Percentiles rank a stretch among this genome's conserved stretches.
Evolutionary conservation across 208 protist genomes (phyloP).

Genomic region (Acanthamoeba pearcei): DNA sequence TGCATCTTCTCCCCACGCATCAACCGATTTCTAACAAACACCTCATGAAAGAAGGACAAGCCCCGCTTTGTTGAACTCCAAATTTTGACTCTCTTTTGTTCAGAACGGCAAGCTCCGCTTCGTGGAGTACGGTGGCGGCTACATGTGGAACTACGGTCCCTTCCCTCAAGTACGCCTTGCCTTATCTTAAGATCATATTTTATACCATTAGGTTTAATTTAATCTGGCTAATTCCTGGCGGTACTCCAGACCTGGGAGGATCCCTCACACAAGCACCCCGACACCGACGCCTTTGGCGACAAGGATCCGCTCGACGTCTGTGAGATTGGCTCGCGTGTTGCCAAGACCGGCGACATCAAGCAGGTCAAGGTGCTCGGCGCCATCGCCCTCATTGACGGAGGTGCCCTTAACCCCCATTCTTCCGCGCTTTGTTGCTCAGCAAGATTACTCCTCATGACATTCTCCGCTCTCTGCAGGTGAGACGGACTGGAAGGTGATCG

Average conservation of each 20-base stretch:
- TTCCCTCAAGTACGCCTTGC: constrained; percentile 80
- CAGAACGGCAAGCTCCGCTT: constrained; percentile 86
- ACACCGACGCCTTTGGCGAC: constrained; percentile 86
- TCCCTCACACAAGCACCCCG: constrained; percentile 78
- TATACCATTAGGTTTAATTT: neutral
- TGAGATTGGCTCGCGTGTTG: constrained; percentile 83
- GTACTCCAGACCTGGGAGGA: constrained; percentile 87
- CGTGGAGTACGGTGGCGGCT: constrained; percentile 87
- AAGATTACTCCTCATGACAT: neutral
- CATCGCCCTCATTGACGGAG: constrained; percentile 89
- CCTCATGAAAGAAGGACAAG: too few species aligned
- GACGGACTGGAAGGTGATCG: constrained; percentile 90
- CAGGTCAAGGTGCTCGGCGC: constrained; percentile 87
- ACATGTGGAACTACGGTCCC: constrained; percentile 91
- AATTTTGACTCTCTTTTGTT: neutral
- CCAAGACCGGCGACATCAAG: constrained; percentile 76
- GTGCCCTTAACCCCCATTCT: too few species aligned
- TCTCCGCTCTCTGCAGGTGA: constrained; percentile 84
- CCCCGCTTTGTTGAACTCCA: neutral
- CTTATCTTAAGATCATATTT: neutral
- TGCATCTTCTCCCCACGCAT: too few species aligned
- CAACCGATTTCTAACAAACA: too few species aligned
- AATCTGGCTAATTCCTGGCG: neutral
- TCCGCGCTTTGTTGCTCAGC: too few species aligned
- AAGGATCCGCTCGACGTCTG: constrained; percentile 89